Evolutionary conservation across 768 basidiomycete species (phyloP).

Genomic region (Boletellus sp.): DNA sequence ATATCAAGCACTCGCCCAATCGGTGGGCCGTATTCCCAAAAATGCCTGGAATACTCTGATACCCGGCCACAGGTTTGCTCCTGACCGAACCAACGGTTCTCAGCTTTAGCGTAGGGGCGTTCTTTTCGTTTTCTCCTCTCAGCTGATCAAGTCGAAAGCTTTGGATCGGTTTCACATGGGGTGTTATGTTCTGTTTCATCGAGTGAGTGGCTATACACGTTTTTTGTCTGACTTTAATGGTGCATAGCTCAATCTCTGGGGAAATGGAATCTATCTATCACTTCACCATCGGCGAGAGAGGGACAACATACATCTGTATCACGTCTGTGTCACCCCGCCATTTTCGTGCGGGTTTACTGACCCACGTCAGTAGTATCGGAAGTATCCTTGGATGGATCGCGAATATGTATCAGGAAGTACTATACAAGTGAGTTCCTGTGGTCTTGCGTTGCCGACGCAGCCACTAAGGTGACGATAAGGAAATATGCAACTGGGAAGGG

Average conservation of each 20-base stretch:
- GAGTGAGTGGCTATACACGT: conserved; percentile 37
- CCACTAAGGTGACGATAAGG: conserved; percentile 12
- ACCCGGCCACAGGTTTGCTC: conserved; percentile 15
- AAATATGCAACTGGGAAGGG: conserved; percentile 33
- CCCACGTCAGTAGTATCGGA: conserved; percentile 43
- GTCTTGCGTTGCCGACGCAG: not conserved
- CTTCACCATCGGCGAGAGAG: conserved; percentile 58
- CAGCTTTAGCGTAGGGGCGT: conserved; percentile 60
- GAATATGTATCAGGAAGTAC: conserved; percentile 45
- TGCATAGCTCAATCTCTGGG: conserved; percentile 48
- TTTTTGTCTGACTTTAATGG: conserved; percentile 1
- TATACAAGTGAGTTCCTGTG: conserved; percentile 42
- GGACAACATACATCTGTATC: conserved; percentile 57
- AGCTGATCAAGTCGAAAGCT: conserved; percentile 37
- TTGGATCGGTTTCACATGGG: conserved; percentile 78
- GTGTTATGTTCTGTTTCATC: conserved; percentile 65
- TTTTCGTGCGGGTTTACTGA: not conserved
- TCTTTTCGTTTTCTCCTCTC: conserved; percentile 1
- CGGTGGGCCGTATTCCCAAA: conserved; percentile 46
- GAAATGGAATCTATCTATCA: conserved; percentile 55
- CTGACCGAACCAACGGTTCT: conserved; percentile 63
- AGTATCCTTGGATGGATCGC: conserved; percentile 45
- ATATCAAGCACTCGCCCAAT: conserved; percentile 70
- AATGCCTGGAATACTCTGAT: not conserved
- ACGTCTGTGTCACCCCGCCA: conserved; percentile 35